Conservation (phyloP, 257 asterid species). For the Vinca minor region DNA sequence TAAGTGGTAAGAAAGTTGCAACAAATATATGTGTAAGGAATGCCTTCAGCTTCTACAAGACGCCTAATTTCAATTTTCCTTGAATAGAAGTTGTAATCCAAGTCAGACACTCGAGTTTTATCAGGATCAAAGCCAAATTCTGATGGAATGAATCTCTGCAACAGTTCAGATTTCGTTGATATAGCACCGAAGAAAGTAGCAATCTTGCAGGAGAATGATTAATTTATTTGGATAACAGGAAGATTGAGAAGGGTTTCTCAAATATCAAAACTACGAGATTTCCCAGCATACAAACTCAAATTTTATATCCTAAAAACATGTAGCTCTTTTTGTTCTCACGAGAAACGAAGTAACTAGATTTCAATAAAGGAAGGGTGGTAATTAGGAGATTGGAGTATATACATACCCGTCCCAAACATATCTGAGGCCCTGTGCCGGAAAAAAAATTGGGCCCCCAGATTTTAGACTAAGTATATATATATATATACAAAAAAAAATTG, state of each 20-base stretch:
- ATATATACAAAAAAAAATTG: too few relatives aligned
- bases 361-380: background rate
- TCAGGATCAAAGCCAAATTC: slow-evolving; percentile 88
- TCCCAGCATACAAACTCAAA: background rate
- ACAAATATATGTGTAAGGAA: slow-evolving; percentile 72
- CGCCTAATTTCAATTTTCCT: slow-evolving; percentile 76
- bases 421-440: too few relatives aligned
- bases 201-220: slow-evolving; percentile 1
- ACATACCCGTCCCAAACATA: too few relatives aligned
- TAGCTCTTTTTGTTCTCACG: background rate
- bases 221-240: background rate
- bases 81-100: slow-evolving; percentile 64
- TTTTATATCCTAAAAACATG: background rate
- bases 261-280: background rate
- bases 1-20: slow-evolving; percentile 76
- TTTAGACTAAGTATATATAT: too few relatives aligned
- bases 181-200: slow-evolving; percentile 1
- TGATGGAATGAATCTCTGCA: slow-evolving; percentile 85
- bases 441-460: background rate
- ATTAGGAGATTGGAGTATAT: background rate
- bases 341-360: background rate
- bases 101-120: slow-evolving; percentile 45
- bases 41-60: slow-evolving; percentile 60
- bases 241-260: background rate
- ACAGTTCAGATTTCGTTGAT: slow-evolving; percentile 6